Evolutionary conservation across 2,329 filamentous ascomycete species (phyloP).

Genomic region (Trichothecium roseum): DNA sequence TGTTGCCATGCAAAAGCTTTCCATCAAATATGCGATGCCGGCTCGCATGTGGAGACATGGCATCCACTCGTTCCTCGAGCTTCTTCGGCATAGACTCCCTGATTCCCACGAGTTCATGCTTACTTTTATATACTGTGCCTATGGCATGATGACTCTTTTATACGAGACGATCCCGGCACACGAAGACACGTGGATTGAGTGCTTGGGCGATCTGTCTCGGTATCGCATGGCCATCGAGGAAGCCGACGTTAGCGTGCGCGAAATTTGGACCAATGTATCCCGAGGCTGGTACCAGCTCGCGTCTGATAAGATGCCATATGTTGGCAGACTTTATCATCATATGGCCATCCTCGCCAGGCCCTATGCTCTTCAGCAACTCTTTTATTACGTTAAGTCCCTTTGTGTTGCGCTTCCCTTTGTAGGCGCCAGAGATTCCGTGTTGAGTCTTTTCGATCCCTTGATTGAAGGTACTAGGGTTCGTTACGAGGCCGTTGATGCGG

Average conservation of each 20-base stretch:
- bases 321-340: constrained; percentile 79
- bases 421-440: constrained; percentile 58
- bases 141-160: constrained; percentile 79
- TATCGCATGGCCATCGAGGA: constrained; percentile 90
- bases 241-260: constrained; percentile 60
- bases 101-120: constrained; percentile 80
- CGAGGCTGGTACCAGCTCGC: constrained; percentile 78
- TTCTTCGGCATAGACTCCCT: constrained; percentile 65
- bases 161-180: constrained; percentile 80
- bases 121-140: constrained; percentile 78
- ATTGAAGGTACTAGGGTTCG: constrained; percentile 26
- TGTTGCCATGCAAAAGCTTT: constrained; percentile 53
- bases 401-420: constrained; percentile 57
- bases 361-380: constrained; percentile 60
- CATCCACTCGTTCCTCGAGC: constrained; percentile 75
- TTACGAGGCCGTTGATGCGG: constrained; percentile 36
- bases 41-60: constrained; percentile 90
- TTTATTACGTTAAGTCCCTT: constrained; percentile 61
- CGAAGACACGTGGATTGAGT: constrained; percentile 88
- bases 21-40: constrained; percentile 81
- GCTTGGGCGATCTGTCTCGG: constrained; percentile 72
- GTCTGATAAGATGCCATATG: constrained; percentile 62
- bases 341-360: constrained; percentile 68
- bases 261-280: constrained; percentile 73
- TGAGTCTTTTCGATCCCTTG: constrained; percentile 56